These are phyloP conservation scores for Vinca minor DNA, from an alignment of 257 asterid species.

Conservation along the genomic window DNA sequence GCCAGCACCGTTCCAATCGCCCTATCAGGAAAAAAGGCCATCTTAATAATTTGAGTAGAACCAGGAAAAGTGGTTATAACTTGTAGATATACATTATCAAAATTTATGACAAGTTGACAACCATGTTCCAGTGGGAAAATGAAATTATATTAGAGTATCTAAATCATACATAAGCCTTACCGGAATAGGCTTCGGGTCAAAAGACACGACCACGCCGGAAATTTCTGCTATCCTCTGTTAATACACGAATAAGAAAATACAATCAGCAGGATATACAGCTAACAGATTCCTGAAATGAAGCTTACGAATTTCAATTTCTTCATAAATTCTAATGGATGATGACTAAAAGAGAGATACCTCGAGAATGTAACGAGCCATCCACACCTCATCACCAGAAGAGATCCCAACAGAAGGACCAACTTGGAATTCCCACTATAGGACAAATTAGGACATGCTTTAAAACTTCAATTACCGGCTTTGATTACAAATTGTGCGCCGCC, in stretches of 20 bases:
- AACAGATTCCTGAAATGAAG: not conserved
- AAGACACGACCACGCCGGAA: slow-evolving; percentile 58
- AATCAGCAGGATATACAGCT: not conserved
- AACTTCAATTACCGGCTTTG: not conserved
- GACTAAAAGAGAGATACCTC: slow-evolving; percentile 35
- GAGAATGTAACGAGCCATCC: slow-evolving; percentile 80
- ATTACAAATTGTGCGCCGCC: not conserved
- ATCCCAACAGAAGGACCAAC: slow-evolving; percentile 81
- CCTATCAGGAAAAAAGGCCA: no score
- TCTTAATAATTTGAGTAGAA: no score
- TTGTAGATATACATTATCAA: no score
- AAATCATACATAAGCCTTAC: slow-evolving; percentile 21
- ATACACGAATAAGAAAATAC: not conserved
- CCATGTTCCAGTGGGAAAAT: not conserved
- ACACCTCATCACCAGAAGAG: slow-evolving; percentile 63
- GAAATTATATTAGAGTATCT: not conserved
- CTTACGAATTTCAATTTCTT: not conserved
- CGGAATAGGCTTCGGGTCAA: slow-evolving; percentile 77
- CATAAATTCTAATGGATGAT: not conserved
- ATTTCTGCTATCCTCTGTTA: slow-evolving; percentile 76
- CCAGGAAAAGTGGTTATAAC: not conserved
- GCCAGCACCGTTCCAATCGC: slow-evolving; percentile 62
- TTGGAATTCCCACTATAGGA: slow-evolving; percentile 71
- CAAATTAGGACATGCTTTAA: not conserved
- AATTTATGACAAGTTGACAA: not conserved